Conservation (phyloP, 345 rosid species). For the Sapria himalayana region DNA sequence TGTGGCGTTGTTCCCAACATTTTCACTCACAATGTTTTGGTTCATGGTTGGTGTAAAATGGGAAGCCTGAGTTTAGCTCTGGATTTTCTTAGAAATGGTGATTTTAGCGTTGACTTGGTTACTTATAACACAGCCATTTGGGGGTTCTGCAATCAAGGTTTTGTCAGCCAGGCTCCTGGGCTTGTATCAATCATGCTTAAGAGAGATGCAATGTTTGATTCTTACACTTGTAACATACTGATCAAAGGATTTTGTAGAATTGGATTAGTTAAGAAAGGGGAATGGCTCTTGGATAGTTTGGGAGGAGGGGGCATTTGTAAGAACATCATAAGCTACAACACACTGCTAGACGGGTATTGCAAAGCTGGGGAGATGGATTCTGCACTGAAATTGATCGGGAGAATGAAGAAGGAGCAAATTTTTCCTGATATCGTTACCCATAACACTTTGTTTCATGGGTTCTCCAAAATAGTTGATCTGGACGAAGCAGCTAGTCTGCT, state of each 20-base stretch:
- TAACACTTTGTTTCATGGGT: constrained; percentile 40
- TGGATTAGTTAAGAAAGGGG: constrained; percentile 31
- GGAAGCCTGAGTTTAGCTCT: constrained; percentile 37
- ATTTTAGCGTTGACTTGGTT: constrained; percentile 29
- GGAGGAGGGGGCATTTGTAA: constrained; percentile 18
- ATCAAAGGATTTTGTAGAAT: constrained; percentile 57
- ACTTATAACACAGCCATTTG: constrained; percentile 58
- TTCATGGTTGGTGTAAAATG: constrained; percentile 61
- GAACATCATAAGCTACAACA: constrained; percentile 30
- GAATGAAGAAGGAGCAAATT: constrained; percentile 26
- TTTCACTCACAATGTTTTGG: constrained; percentile 46
- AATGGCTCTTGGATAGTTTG: constrained; percentile 32
- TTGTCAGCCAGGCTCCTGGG: constrained; percentile 33
- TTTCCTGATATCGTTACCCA: constrained; percentile 33
- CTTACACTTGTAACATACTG: constrained; percentile 46
- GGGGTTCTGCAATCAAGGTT: constrained; percentile 59
- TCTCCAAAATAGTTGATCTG: constrained; percentile 40
- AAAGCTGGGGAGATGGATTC: constrained; percentile 17
- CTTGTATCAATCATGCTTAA: constrained; percentile 59
- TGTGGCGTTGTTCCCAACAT: constrained; percentile 41
- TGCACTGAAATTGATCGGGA: constrained; percentile 23
- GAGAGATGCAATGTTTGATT: constrained; percentile 34
- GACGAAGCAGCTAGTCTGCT: constrained; percentile 30
- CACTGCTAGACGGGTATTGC: constrained; percentile 34
- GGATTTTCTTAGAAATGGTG: constrained; percentile 29